Base-by-base conservation (phyloP, 768 basidiomycete species). In the Trametes villosa region DNA sequence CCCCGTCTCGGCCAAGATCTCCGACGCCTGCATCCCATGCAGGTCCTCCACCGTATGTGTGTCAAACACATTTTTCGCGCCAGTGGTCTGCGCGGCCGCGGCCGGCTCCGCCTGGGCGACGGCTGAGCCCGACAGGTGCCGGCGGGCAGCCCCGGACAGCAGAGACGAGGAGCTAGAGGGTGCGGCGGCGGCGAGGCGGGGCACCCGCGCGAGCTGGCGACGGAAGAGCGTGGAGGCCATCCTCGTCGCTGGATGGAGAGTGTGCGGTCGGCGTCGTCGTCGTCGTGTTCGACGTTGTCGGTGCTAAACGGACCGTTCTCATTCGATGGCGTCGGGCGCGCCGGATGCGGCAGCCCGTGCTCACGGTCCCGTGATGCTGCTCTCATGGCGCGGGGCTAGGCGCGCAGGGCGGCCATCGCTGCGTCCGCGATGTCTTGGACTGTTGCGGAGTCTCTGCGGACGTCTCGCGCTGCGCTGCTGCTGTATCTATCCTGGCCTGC, bases 1-100 rank as follows among this genome's bases (percentile, higher is more conserved):
- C 13, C 84, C 84, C 0, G 86, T 86, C 72, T 95, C 94, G 48
- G 83, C 79, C 59, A 98, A 74, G 68, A 97, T 90, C 59, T 96
- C 88, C 11, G 85, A 76, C 1, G 93, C 91, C 60, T 82, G 77
- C 80, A 94, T 80, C 40, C 86, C 86, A 64, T 95, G 92, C 56
- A 95, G 75, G 76, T 94, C 94, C 75, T 95, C 93, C 48, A 92
- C 91, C 15, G 86, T 80, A 66, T 92, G 88, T 49, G 85, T 85
- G 52, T 88, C 86, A 68, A 86, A 84, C 2, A 79, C 79, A 65
- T 76, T 81, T 77, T 79, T 85, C 33, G 69, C 68, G 48, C 69
- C 72, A 9, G 69, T 66, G 4, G 77, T 69, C 57, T 72, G 68
- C 12, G 71, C 60, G 55, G 34, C 68, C 52, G 49, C 30, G 4